Conservation (phyloP, 495 filamentous ascomycete genomes). For the Talaromyces wortmannii region DNA sequence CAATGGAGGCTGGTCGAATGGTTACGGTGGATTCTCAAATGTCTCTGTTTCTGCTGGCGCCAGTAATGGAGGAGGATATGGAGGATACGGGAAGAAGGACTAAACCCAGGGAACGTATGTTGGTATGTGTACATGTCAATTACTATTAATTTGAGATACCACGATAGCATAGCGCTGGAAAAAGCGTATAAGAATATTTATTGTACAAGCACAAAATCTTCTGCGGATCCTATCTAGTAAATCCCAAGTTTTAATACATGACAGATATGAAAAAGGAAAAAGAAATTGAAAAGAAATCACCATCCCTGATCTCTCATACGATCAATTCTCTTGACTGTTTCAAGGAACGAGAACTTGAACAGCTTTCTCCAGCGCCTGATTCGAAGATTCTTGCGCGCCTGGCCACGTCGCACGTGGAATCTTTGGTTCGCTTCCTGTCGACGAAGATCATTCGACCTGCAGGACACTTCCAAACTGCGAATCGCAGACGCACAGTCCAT, state of each 20-base stretch:
- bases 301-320: constrained; percentile 40
- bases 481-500: constrained; percentile 23
- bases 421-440: constrained; percentile 17
- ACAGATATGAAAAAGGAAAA: not conserved
- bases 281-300: constrained; percentile 11
- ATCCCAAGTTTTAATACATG: too few relatives aligned
- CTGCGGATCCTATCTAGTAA: too few relatives aligned
- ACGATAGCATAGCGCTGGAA: not conserved
- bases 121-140: not conserved
- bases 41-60: constrained; percentile 4
- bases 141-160: not conserved
- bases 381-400: constrained; percentile 26
- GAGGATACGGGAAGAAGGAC: constrained; percentile 49
- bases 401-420: constrained; percentile 31
- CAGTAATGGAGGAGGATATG: constrained; percentile 29
- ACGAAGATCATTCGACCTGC: constrained; percentile 21
- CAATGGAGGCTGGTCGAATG: constrained; percentile 37
- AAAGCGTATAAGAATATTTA: not conserved
- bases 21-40: constrained; percentile 43
- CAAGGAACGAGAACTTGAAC: constrained; percentile 35
- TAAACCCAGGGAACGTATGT: constrained; percentile 15
- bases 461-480: constrained; percentile 15
- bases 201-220: not conserved
- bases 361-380: constrained; percentile 33
- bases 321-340: constrained; percentile 35